Evolutionary conservation across 2,329 filamentous ascomycete genomes (phyloP), one percentile per base, ranked within the genome.

Genomic region (Fusarium torulosum): DNA sequence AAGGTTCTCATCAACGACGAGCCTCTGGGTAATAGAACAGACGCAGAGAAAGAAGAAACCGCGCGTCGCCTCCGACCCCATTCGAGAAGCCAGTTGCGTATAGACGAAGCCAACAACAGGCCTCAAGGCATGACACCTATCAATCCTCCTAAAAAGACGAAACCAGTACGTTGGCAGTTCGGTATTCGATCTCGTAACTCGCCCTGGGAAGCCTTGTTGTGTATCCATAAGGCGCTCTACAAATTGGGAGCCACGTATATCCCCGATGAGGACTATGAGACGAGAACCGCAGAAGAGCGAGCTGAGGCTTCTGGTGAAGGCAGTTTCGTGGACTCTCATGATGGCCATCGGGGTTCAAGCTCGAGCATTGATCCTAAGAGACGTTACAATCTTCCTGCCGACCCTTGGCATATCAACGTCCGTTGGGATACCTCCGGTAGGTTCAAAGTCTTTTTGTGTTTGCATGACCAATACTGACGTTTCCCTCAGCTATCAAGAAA

Each of bases 91-190:
- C 86, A 91, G 54, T 79, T 91, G 25, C 88, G 89, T 52, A 80
- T 93, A 4, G 91, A 95, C 66, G 90, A 86, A 74, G 84, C 79
- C 57, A 86, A 75, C 75, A 86, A 80, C 67, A 83, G 87, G 37
- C 88, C 88, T 5, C 86, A 88, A 58, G 84, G 85, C 20, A 84
- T 90, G 81, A 90, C 88, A 4, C 88, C 87, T 1, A 85, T 89
- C 46, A 80, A 84, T 51, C 87, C 89, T 4, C 78, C 83, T 5
- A 93, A 92, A 81, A 94, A 92, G 77, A 80, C 85, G 7, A 94
- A 92, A 75, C 91, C 91, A 2, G 92, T 94, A 17, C 93, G 95
- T 69, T 99, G 96, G 96, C 96, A 99, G 77, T 99, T 99, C 76
- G 96, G 96, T 57, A 99, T 99, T 64, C 88, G 96, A 37, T 97